Conservation (phyloP, 83 land plant species). For the Thuja plicata region DNA sequence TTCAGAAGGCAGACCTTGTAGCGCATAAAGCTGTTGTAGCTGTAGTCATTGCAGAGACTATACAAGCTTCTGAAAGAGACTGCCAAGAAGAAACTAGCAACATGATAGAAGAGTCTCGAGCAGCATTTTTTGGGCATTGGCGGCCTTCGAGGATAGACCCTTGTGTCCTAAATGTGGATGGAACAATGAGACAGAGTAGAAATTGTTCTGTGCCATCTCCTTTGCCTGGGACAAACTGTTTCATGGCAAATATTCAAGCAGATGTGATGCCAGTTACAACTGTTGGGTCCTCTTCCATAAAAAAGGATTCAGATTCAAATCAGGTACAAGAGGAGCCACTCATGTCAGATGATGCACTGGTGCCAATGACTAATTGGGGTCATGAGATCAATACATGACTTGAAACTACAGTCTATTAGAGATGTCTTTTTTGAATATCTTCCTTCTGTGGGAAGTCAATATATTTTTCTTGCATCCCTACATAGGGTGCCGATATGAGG, state of each 20-base stretch:
- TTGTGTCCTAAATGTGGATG: background rate
- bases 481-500: background rate
- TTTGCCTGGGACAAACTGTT: background rate
- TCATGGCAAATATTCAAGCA: background rate
- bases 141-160: background rate
- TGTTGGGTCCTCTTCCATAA: background rate
- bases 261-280: constrained; percentile 4
- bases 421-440: constrained; percentile 9
- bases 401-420: background rate
- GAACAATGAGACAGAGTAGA: constrained; percentile 16
- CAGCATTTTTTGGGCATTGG: background rate
- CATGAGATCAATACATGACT: constrained; percentile 19
- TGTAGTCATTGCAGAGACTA: constrained; percentile 77
- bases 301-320: constrained; percentile 9
- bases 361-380: constrained; percentile 16
- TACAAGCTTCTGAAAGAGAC: constrained; percentile 46
- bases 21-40: constrained; percentile 85
- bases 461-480: background rate
- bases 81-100: background rate
- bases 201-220: constrained; percentile 1
- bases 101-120: background rate
- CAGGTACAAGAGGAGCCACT: constrained; percentile 10
- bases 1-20: constrained; percentile 80
- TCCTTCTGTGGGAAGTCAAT: background rate
- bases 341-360: background rate